Evolutionary conservation across 208 protist genomes (phyloP), one percentile per base, ranked within the genome.

Genomic region (Endotrypanum monterogeii): DNA sequence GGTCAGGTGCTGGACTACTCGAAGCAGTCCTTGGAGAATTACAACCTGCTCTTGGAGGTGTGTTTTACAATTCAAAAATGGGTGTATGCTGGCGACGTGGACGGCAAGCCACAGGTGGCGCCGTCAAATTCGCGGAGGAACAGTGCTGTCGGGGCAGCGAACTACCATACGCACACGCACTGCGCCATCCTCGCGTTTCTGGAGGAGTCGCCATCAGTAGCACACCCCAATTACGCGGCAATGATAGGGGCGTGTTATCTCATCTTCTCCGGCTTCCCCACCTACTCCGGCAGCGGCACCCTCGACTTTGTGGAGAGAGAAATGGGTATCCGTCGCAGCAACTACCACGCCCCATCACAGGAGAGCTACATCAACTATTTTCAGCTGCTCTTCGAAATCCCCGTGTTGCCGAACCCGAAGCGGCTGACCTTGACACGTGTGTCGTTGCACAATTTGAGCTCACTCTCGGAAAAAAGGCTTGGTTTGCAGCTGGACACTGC

Each of bases 301-400:
- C 67, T 95, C 3, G 80, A 78, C 28, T 87, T 86, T 70, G 84
- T 95, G 0, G 88, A 95, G 76, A 68, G 80, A 61, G 83, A 90
- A 55, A 60, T 95, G 2, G 80, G 84, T 54, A 77, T 95, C 56
- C 14, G 48, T 11, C 85, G 82, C 55, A 95, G 90, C 70, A 55
- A 28, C 16, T 89, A 83, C 70, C 88, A 92, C 72, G 79, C 80
- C 0, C 79, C 87, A 9, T 93, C 88, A 25, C 90, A 95, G 76
- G 84, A 90, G 83, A 88, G 78, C 70, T 95, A 93, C 76, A 84
- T 87, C 69, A 93, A 90, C 62, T 95, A 93, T 77, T 95, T 95
- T 71, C 88, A 89, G 73, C 79, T 95, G 35, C 85, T 95, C 58
- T 86, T 95, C 70, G 87, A 90, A 46, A 86, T 90, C 46, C 90